Conservation (phyloP, 2,329 filamentous ascomycete species). For the Capronia americana region DNA sequence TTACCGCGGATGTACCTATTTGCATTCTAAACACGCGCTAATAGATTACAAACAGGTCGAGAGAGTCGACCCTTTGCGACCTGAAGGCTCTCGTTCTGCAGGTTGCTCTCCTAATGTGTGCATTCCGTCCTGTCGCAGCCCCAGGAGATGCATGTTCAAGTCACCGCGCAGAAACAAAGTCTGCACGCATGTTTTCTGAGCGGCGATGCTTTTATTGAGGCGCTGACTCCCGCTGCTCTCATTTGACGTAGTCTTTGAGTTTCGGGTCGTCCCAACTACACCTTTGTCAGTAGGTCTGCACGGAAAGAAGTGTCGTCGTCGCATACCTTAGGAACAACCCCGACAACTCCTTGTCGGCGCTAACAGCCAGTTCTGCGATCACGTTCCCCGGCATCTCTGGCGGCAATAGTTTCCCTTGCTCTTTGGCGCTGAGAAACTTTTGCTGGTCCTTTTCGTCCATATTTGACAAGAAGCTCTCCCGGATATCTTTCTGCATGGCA, state of each 20-base stretch:
- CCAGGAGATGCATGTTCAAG: neutral
- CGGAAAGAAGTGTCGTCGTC: neutral
- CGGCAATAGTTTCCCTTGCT: constrained; percentile 73
- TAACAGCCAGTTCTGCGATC: constrained; percentile 77
- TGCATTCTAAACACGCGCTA: neutral
- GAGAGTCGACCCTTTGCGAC: neutral
- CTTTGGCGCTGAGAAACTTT: constrained; percentile 73
- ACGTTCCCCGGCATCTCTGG: constrained; percentile 86
- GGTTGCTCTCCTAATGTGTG: neutral
- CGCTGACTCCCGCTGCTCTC: neutral
- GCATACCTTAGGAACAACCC: constrained; percentile 69
- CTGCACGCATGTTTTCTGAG: neutral
- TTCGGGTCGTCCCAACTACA: constrained; percentile 40
- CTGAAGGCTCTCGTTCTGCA: neutral
- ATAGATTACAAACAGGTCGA: neutral
- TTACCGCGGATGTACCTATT: neutral
- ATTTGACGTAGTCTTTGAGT: constrained; percentile 31
- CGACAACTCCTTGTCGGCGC: constrained; percentile 70
- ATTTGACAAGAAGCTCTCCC: constrained; percentile 69
- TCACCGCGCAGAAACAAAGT: constrained; percentile 3
- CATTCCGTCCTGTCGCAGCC: neutral
- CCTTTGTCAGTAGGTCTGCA: constrained; percentile 2
- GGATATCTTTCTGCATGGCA: constrained; percentile 83
- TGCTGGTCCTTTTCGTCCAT: constrained; percentile 65
- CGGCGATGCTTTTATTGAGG: neutral